Percentiles rank a stretch among this genome's conserved stretches.
phyloP scores from a whole-genome alignment of 768 basidiomycete genomes.

The Boletus sp. region DNA sequence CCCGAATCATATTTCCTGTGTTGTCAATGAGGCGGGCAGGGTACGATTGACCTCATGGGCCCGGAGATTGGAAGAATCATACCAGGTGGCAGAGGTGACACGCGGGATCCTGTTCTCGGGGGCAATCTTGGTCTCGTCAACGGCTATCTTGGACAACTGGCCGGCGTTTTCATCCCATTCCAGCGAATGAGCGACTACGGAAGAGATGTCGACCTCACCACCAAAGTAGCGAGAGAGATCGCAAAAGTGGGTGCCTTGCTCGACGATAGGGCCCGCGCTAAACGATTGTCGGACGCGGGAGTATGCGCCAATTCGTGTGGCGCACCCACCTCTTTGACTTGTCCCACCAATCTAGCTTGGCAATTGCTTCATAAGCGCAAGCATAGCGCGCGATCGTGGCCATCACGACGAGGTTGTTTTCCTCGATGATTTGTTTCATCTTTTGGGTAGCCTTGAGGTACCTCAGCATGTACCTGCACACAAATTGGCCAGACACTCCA shows the following conservation, averaged over 20 bases:
- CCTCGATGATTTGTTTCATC: conserved; percentile 95
- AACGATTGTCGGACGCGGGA: conserved; percentile 4
- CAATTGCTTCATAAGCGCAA: conserved; percentile 76
- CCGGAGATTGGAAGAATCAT: conserved; percentile 25
- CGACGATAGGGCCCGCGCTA: conserved; percentile 76
- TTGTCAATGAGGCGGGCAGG: conserved; percentile 17
- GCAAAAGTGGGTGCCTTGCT: conserved; percentile 96
- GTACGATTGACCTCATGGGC: conserved; percentile 9
- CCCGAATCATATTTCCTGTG: conserved; percentile 91
- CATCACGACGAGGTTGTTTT: conserved; percentile 95
- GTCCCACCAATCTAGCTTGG: conserved; percentile 91
- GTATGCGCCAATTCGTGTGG: neutral
- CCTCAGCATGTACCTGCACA: conserved; percentile 80
- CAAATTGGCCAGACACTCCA: neutral
- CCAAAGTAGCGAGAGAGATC: conserved; percentile 97
- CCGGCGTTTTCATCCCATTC: conserved; percentile 93
- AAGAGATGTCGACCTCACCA: conserved; percentile 85
- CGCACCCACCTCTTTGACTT: conserved; percentile 76
- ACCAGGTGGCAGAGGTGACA: conserved; percentile 91
- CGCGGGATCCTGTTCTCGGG: conserved; percentile 92
- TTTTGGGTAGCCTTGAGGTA: conserved; percentile 92
- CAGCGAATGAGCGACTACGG: conserved; percentile 80
- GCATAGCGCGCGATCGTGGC: conserved; percentile 93
- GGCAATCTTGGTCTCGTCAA: conserved; percentile 83
- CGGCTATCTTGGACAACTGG: conserved; percentile 67